These are phyloP conservation scores for Glomus cerebriforme DNA, from an alignment of 192 early-diverging fungal species.

Conservation along the genomic window DNA sequence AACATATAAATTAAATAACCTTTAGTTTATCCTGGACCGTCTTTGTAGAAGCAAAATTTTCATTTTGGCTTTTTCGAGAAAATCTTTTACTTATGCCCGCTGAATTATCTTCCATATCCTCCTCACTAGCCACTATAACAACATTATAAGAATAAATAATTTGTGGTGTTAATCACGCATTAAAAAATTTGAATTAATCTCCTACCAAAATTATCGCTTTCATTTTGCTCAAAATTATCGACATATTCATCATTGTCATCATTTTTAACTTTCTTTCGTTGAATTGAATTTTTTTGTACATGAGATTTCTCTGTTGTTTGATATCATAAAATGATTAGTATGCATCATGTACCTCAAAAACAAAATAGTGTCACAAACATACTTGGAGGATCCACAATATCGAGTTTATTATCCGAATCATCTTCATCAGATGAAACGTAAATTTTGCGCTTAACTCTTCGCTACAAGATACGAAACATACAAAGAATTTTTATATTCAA, in stretches of 20 bases:
- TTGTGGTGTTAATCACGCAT: not conserved
- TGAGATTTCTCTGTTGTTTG: not conserved
- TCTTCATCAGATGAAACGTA: slow-evolving; percentile 13
- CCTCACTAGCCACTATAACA: not conserved
- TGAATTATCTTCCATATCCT: not conserved
- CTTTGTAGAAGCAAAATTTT: not conserved
- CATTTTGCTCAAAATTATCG: not conserved
- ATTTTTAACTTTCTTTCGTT: not conserved
- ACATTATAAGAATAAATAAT: not conserved
- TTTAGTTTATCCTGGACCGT: not conserved
- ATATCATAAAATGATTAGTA: not conserved
- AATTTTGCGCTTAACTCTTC: slow-evolving; percentile 25
- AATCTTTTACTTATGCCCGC: not conserved
- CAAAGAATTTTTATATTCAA: not conserved
- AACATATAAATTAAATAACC: not conserved
- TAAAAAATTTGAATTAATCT: not conserved
- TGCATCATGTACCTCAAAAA: not conserved
- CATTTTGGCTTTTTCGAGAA: not conserved
- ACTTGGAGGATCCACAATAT: slow-evolving; percentile 12
- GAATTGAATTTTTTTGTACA: not conserved
- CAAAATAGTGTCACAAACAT: not conserved
- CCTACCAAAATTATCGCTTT: not conserved
- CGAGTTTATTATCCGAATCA: not conserved
- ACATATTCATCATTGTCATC: not conserved
- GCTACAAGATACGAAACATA: not conserved